Base-by-base conservation (phyloP, 257 asterid genomes). In the Voacanga thouarsii region DNA sequence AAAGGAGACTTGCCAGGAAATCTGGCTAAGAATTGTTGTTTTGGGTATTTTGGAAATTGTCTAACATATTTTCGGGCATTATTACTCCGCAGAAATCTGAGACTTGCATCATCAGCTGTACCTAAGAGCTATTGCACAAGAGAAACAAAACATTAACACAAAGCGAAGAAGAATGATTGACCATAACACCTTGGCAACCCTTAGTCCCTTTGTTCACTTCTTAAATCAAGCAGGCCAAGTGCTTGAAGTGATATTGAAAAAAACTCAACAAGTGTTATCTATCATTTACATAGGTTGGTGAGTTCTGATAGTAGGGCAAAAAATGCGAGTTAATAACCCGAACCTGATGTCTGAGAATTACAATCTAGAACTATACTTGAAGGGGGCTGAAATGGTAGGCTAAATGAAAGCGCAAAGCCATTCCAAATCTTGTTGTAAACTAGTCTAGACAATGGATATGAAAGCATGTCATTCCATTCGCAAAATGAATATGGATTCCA, bases 81-180 rank as follows among this genome's bases (percentile, higher is more conserved):
- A 56, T 88, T 96, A 73, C 96, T 92, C 79, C 80, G 84, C 57
- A 94, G 91, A 83, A 92, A 94, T 71, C 79, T 83, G 78, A 94
- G 97, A 87, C 90, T 90, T 43, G 87, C 74, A 64, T 90, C 97
- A 85, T 89, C 90, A 47, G 97, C 97, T 39, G 96, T 83, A 79
- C 97, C 98, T 83, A 94, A 74, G 64, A 94, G 91, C 98, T 94
- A 72, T 81, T 49, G 61, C 69, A 65, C 70, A 82, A 77, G 81
- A 84, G 33, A 77, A 84, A 81, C 24, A 56, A 55, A 47, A 45
- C n/a, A 50, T 12, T 16, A 75, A 3, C 24, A 65, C 26, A 28
- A 30, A 15, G 30, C 6, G 43, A 51, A n/a, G 9, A 74, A 45
- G 18, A 33, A 19, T 39, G 61, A 74, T 33, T 56, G 30, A 74